Base-by-base conservation (phyloP, 176 grass and related monocot genomes). In the Oryza punctata region DNA sequence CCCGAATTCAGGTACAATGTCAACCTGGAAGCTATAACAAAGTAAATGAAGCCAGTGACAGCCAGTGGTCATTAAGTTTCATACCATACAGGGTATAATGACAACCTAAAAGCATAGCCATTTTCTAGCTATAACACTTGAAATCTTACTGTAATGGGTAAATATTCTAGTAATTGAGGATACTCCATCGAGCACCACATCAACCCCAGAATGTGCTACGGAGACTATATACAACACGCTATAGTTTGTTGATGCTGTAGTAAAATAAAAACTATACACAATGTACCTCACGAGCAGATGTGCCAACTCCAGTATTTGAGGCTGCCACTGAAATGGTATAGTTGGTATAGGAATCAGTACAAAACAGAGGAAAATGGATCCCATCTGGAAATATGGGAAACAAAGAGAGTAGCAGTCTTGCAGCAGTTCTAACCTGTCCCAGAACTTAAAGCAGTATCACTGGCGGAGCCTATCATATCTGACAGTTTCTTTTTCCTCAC, bases 401-500 rank as follows among this genome's bases (percentile, higher is more conserved):
- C n/a, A 26, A 45, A 6, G 2, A 6, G 65, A 75, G 7, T 52
- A 84, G 70, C 57, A 61, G n/a, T 61, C 57, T 60, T 37, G 27
- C 15, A 44, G 27, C 15, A 65, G 75, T 38, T 67, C 78, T 65
- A 75, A 96, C 97, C 97, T 91, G 81, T 49, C 57, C 89, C 93
- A 72, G 89, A 92, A 87, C 29, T 84, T 52, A 90, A 61, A 78
- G 10, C 69, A 24, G 84, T 85, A 72, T 84, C 88, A 87, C 77
- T 82, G 72, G 85, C 24, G 64, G 93, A 90, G 64, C 93, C 97
- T 67, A 99, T 99, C 89, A 99, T 90, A 80, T 99, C 97, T 85
- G 97, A 99, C 16, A 99, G 81, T 71, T 99, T 99, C 81, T 99
- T 99, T 89, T 99, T 96, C 77, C 97, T 94, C 29, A 99, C 93